Evolutionary conservation across 106 monocot genomes (phyloP).

Genomic region (Apostasia shenzhenica): DNA sequence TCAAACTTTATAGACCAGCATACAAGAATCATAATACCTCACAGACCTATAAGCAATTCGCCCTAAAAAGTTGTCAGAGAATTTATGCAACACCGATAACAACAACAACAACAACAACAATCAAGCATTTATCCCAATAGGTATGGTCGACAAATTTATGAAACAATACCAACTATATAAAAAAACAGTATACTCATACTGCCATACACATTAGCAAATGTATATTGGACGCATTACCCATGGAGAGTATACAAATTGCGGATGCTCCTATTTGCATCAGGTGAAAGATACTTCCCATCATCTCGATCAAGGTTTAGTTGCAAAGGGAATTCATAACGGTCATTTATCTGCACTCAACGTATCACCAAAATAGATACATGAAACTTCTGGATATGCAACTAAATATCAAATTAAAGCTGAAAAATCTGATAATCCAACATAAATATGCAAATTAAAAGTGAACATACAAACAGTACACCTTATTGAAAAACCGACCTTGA

Average conservation of each 20-base stretch:
- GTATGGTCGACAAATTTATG: too few relatives aligned
- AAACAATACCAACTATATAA: too few relatives aligned
- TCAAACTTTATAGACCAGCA: too few relatives aligned
- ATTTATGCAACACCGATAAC: too few relatives aligned
- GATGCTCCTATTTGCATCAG: conserved; percentile 75
- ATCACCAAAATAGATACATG: background rate
- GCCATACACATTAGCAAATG: too few relatives aligned
- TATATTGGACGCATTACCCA: conserved; percentile 27
- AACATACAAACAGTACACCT: background rate
- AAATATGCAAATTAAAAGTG: background rate
- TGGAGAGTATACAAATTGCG: conserved; percentile 84
- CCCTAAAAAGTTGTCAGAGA: too few relatives aligned
- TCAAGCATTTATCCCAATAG: too few relatives aligned
- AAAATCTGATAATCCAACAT: too few relatives aligned
- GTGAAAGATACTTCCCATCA: conserved; percentile 82
- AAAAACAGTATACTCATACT: too few relatives aligned
- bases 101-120: too few relatives aligned
- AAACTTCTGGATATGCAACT: background rate
- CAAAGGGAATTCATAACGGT: conserved; percentile 83
- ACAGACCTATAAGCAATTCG: too few relatives aligned
- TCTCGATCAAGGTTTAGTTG: conserved; percentile 85
- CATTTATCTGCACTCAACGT: conserved; percentile 68
- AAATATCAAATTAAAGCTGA: background rate
- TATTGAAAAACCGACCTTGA: conserved; percentile 51
- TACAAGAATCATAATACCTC: too few relatives aligned